phyloP scores from a whole-genome alignment of 306 rosid genomes.

The Fagus sylvatica region DNA sequence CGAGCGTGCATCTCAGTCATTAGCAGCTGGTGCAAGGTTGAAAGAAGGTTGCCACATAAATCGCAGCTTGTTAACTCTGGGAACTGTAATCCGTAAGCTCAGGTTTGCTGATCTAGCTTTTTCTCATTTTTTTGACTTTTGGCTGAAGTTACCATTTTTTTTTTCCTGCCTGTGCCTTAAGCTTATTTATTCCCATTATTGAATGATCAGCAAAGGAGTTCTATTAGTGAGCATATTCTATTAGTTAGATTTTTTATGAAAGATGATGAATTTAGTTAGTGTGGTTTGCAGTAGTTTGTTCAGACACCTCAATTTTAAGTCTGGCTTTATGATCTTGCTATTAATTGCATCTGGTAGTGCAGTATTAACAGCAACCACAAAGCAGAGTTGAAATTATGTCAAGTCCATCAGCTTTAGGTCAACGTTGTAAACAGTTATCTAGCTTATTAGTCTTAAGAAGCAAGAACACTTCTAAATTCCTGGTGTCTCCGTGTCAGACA shows the following conservation, averaged over 20 bases:
- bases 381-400: too few relatives aligned
- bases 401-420: too few relatives aligned
- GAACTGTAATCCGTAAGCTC: conserved; percentile 98
- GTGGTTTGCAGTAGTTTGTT: background rate
- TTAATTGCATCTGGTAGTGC: too few relatives aligned
- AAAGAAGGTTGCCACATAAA: conserved; percentile 99
- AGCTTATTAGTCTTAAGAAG: too few relatives aligned
- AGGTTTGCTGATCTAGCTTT: conserved; percentile 53
- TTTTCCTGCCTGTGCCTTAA: background rate
- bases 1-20: conserved; percentile 94
- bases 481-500: too few relatives aligned
- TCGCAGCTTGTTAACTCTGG: conserved; percentile 91
- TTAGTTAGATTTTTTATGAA: background rate
- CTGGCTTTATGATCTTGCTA: background rate
- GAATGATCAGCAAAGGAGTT: background rate
- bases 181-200: background rate
- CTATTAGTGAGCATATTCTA: background rate
- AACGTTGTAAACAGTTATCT: too few relatives aligned
- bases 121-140: conserved; percentile 31
- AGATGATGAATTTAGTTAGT: background rate
- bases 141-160: background rate
- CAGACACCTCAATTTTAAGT: background rate
- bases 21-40: conserved; percentile 90
- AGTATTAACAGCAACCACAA: too few relatives aligned
- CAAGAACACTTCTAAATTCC: too few relatives aligned